Evolutionary conservation across 1,139 yeast species (phyloP), one percentile per base, ranked within the genome.

Genomic region (Arxiozyma slooffiae): DNA sequence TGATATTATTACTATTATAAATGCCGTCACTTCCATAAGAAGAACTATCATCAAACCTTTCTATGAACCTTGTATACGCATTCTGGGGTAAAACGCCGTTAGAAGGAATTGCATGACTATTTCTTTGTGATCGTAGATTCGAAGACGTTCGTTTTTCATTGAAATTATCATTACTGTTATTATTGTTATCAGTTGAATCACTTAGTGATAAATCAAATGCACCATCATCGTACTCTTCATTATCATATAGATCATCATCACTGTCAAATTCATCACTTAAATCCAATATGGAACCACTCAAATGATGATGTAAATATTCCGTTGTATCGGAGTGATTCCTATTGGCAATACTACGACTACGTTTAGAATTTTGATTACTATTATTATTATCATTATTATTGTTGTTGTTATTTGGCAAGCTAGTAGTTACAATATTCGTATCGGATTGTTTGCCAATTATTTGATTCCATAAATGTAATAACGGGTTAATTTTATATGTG

Each of bases 401-500:
- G 21, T 22, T 37, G 22, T 44, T 22, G 8, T 7, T 14, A 16
- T 22, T 36, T 22, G 40, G 24, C 16, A 36, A 18, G 5, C 22
- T 17, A 3, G 40, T 36, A 8, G 41, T 16, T 17, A 44, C 11
- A 11, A 21, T 41, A 11, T 24, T 26, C 2, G 23, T n/a, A 20
- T 46, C 38, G 17, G 41, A 20, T 9, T 38, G n/a, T 41, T 59
- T 60, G 38, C 67, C 67, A 43, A 62, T 50, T 24, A 63, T 43
- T 4, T 53, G 47, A 45, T 59, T 52, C 66, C 66, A 63, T 53
- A 61, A 54, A 47, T 55, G 59, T 7, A 56, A 55, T 17, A 66
- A 40, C 30, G 55, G 59, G 48, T 63, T 63, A 22, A 60, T 55
- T 37, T 59, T 58, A 49, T 63, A 60, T 17, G 68, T 63, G 0